These are phyloP conservation scores for Rhynchosporium agropyri DNA, from an alignment of 2,329 filamentous ascomycete species.

Conservation along the genomic window DNA sequence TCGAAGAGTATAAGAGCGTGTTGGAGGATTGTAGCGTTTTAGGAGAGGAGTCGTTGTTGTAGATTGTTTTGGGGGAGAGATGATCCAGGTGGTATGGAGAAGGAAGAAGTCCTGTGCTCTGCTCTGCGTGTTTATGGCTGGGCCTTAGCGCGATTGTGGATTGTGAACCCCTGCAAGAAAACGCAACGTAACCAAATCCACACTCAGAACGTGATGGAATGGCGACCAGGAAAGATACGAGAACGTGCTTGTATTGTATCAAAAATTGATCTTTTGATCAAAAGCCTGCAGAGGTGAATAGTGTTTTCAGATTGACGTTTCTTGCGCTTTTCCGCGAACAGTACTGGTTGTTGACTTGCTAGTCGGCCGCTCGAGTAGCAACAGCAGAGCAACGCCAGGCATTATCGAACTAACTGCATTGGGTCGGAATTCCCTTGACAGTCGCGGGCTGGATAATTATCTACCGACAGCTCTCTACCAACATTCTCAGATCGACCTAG, in stretches of 20 bases:
- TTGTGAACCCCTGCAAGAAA: conserved; percentile 20
- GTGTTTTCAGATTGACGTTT: neutral
- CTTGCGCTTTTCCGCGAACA: neutral
- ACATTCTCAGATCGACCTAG: neutral
- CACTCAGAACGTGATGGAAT: conserved; percentile 12
- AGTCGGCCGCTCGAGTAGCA: neutral
- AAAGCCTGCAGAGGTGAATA: neutral
- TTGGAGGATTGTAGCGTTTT: conserved; percentile 32
- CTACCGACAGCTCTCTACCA: conserved; percentile 11
- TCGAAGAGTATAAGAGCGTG: conserved; percentile 28
- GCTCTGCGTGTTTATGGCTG: conserved; percentile 10
- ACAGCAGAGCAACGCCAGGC: conserved; percentile 10
- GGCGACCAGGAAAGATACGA: conserved; percentile 10
- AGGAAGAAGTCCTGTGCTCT: conserved; percentile 12
- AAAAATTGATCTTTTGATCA: neutral
- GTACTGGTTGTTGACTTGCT: conserved; percentile 4
- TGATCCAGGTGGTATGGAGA: conserved; percentile 6
- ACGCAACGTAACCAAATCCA: neutral
- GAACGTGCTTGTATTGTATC: conserved; percentile 3
- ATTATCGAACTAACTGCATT: conserved; percentile 1
- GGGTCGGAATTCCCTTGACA: conserved; percentile 5
- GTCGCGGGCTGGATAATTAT: conserved; percentile 5
- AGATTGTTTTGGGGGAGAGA: conserved; percentile 16
- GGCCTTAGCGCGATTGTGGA: conserved; percentile 21
- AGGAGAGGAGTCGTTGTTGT: conserved; percentile 17